Conservation (phyloP, 129 eudicot genomes). For the Artemisia annua region DNA sequence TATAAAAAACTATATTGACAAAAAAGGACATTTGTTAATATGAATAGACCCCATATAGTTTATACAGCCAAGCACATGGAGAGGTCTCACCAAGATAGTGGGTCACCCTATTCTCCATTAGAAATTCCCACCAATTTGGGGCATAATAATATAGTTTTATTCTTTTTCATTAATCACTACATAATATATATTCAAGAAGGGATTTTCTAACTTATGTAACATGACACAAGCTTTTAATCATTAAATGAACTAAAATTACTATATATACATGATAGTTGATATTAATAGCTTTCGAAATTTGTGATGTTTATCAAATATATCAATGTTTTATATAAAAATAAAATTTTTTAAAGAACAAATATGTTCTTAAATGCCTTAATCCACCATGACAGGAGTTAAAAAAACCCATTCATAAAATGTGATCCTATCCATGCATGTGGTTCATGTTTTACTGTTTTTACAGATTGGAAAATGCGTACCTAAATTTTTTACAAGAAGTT, state of each 20-base stretch:
- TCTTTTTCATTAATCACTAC: constrained; percentile 16
- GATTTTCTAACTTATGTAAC: no score
- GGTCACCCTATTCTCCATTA: constrained; percentile 44
- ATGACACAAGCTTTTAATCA: no score
- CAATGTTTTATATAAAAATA: no score
- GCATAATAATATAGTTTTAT: constrained; percentile 33
- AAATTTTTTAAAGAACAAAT: no score
- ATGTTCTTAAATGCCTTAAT: no score
- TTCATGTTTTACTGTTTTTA: constrained; percentile 27
- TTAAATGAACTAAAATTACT: no score
- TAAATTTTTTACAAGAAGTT: not conserved
- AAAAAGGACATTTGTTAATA: constrained; percentile 15
- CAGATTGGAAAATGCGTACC: not conserved
- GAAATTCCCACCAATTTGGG: constrained; percentile 74
- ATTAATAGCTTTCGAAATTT: no score
- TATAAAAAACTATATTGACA: not conserved
- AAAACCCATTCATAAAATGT: constrained; percentile 12
- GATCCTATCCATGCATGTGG: constrained; percentile 71
- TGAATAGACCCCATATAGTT: constrained; percentile 39
- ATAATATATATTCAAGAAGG: constrained; percentile 13
- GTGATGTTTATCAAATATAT: no score
- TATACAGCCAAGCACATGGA: constrained; percentile 46
- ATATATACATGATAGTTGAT: no score
- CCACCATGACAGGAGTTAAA: no score
- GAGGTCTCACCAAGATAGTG: constrained; percentile 42